A percentile compares a stretch with the other conserved stretches of the same genome.
phyloP scores from a whole-genome alignment of 768 basidiomycete genomes.

The Chalciporus piperatus region DNA sequence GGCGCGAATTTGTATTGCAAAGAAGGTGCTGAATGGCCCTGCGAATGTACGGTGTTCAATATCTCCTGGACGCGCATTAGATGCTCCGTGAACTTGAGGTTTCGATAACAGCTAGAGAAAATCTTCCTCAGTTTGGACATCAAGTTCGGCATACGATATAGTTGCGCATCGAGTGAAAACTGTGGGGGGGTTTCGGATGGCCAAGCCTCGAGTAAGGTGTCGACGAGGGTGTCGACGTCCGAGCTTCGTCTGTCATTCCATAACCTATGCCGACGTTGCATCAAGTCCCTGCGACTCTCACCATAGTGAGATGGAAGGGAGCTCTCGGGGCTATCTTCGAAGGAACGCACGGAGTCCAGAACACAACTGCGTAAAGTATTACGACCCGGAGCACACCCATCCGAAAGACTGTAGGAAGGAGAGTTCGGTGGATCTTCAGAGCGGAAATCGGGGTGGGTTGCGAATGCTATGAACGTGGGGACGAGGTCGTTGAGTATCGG shows the following conservation, averaged over 20 bases:
- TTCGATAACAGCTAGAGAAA: conserved; percentile 20
- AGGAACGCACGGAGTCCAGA: too few relatives aligned
- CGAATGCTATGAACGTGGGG: conserved; percentile 33
- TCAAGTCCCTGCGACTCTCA: conserved; percentile 1
- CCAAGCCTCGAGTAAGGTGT: conserved; percentile 12
- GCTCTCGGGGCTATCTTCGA: too few relatives aligned
- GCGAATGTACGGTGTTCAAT: not conserved
- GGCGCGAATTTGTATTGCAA: conserved; percentile 8
- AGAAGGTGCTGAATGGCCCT: not conserved
- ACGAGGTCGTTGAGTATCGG: conserved; percentile 13
- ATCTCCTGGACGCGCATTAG: conserved; percentile 9
- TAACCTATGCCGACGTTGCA: conserved; percentile 3
- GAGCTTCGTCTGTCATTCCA: conserved; percentile 6
- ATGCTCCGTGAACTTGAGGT: conserved; percentile 15
- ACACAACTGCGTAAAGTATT: too few relatives aligned
- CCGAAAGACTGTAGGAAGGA: conserved; percentile 8
- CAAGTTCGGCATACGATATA: conserved; percentile 7
- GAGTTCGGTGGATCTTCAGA: conserved; percentile 15
- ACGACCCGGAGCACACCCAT: not conserved
- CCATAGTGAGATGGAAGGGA: not conserved
- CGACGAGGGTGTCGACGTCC: conserved; percentile 3
- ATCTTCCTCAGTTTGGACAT: not conserved
- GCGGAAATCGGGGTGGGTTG: conserved; percentile 7
- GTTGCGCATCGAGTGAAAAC: not conserved
- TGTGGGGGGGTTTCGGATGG: conserved; percentile 17